Conservation (phyloP, 2,329 filamentous ascomycete species). For the Neopestalotiopsis sp. region DNA sequence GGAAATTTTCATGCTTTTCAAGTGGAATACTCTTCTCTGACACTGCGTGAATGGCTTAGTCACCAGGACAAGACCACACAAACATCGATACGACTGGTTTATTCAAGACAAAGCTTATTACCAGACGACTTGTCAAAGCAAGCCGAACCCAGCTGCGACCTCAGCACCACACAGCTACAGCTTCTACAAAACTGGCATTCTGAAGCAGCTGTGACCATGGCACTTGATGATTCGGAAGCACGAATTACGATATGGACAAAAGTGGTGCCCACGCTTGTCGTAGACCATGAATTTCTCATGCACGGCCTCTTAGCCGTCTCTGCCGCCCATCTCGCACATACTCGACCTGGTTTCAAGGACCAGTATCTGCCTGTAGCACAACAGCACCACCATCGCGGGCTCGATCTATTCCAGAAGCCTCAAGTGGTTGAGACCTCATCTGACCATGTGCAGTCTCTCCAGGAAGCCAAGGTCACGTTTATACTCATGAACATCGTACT, state of each 20-base stretch:
- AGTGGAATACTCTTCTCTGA: too few relatives aligned
- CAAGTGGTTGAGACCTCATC: not conserved
- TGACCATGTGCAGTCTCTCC: not conserved
- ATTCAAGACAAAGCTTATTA: not conserved
- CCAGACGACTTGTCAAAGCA: not conserved
- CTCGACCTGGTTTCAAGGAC: not conserved
- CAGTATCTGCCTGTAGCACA: not conserved
- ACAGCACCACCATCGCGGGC: not conserved
- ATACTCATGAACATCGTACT: not conserved
- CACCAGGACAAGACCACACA: not conserved
- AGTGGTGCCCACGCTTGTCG: not conserved
- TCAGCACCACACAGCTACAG: not conserved
- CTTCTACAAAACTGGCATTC: not conserved
- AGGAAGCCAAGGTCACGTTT: not conserved
- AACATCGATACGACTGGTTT: not conserved
- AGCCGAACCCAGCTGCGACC: not conserved
- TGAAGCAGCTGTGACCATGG: not conserved
- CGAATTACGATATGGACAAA: not conserved
- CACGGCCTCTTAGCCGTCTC: not conserved
- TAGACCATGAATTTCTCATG: not conserved
- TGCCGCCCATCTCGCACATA: not conserved
- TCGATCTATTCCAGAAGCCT: not conserved
- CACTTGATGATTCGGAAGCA: not conserved
- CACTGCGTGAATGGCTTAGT: not conserved
- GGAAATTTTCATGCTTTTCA: not conserved